Percentiles rank a stretch among this genome's conserved stretches.
phyloP scores from a whole-genome alignment of 805 yeast species.

The Saccharomycodes ludwigii region DNA sequence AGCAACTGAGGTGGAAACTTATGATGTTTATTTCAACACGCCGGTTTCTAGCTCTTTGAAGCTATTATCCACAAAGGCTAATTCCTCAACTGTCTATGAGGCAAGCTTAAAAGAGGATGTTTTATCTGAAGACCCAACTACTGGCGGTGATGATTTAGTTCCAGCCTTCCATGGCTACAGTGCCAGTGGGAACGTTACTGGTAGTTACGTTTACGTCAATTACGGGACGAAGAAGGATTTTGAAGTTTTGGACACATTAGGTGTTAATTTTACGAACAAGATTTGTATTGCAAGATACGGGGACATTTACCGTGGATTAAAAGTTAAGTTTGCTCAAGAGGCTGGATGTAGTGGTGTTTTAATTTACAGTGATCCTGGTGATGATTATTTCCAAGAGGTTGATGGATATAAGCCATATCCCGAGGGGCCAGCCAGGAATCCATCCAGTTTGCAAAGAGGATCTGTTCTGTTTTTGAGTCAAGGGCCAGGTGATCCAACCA shows the following conservation, averaged over 20 bases:
- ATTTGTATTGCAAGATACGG: constrained; percentile 63
- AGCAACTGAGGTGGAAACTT: constrained; percentile 38
- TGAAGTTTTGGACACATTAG: constrained; percentile 30
- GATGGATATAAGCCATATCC: constrained; percentile 61
- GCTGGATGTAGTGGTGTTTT: constrained; percentile 56
- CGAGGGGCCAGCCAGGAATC: constrained; percentile 66
- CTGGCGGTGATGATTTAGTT: constrained; percentile 31
- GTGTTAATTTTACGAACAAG: constrained; percentile 41
- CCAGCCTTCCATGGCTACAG: constrained; percentile 73
- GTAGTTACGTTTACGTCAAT: constrained; percentile 51
- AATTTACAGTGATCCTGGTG: constrained; percentile 59
- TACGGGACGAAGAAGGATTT: constrained; percentile 57
- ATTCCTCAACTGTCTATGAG: constrained; percentile 22
- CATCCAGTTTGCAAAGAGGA: constrained; percentile 67
- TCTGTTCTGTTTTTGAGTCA: constrained; percentile 50
- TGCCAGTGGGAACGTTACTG: constrained; percentile 65
- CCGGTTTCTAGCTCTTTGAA: constrained; percentile 44
- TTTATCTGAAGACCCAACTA: constrained; percentile 37
- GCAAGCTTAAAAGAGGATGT: constrained; percentile 44
- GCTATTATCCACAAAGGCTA: constrained; percentile 23
- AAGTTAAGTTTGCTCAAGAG: constrained; percentile 66
- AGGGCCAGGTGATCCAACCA: constrained; percentile 69
- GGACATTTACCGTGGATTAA: constrained; percentile 54
- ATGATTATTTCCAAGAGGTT: constrained; percentile 39
- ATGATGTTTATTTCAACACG: constrained; percentile 50